Evolutionary conservation across 805 yeast genomes (phyloP), one percentile per base, ranked within the genome.

Genomic region (Pichia eremophila): DNA sequence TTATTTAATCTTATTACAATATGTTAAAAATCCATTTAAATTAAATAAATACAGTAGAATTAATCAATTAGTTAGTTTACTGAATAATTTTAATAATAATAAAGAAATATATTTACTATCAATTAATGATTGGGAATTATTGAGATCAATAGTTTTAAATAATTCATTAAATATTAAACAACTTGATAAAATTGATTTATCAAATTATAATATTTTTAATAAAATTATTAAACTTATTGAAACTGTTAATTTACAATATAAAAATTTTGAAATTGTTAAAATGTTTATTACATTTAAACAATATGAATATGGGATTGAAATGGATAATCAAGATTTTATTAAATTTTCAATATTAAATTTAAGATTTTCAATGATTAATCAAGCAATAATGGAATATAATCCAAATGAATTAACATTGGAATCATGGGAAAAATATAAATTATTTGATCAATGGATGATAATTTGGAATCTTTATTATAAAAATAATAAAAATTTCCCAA

Each of bases 381-480:
- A 37, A 17, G 45, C 44, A 8, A 35, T 44, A 3, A 40, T n/a
- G 18, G 50, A 47, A 39, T 44, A 43, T 45, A 47, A 41, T 37
- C 40, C 17, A n/a, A 29, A 41, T 8, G 18, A 27, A 22, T 19
- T 47, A 27, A 44, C 45, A 3, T 10, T 10, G 2, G 36, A 40
- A 18, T 36, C 44, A 14, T 47, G 50, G 50, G 29, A 18, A n/a
- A 18, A 29, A 5, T 40, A 47, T 25, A 19, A 45, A 11, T 36
- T 50, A 2, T 11, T 8, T 11, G 38, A 40, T 11, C 50, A 50
- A 41, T 50, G 53, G 53, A 17, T 6, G 12, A 37, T 22, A n/a
- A 19, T 50, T 19, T 50, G 51, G 51, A 39, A 50, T 12, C 9
- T 45, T 17, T 50, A 50, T 31, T 50, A 47, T 39, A 12, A 41